These are phyloP conservation scores for Coemansia sp. DNA, from an alignment of 192 early-diverging fungal genomes.

Conservation along the genomic window DNA sequence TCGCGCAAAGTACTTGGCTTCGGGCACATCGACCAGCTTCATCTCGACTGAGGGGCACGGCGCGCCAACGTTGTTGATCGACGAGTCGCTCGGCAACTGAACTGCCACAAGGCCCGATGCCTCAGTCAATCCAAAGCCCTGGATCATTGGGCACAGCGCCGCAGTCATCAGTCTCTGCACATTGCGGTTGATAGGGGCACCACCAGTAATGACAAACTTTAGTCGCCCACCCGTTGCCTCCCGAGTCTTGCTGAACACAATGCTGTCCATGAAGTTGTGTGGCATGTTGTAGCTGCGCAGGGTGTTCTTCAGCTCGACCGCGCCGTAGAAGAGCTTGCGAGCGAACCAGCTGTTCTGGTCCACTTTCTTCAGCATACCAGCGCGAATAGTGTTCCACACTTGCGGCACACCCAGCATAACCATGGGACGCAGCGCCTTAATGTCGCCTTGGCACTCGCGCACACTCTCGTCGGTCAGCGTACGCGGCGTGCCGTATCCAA, in stretches of 20 bases:
- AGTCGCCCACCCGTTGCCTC: conserved; percentile 87
- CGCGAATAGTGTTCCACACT: conserved; percentile 88
- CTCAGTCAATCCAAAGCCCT: conserved; percentile 88
- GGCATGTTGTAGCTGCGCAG: conserved; percentile 61
- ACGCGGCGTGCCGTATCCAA: conserved; percentile 67
- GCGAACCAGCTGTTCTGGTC: conserved; percentile 57
- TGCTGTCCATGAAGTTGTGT: conserved; percentile 65
- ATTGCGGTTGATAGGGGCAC: conserved; percentile 84
- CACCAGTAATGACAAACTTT: conserved; percentile 78
- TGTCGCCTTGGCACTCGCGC: conserved; percentile 71
- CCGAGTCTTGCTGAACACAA: conserved; percentile 86
- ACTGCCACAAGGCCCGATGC: conserved; percentile 70
- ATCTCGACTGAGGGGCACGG: conserved; percentile 76
- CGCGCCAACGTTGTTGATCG: conserved; percentile 68
- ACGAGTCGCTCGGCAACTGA: conserved; percentile 59
- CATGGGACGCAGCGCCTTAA: conserved; percentile 71
- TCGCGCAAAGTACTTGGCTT: conserved; percentile 66
- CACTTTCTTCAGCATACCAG: conserved; percentile 72
- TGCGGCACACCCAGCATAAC: conserved; percentile 80
- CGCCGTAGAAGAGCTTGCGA: conserved; percentile 72
- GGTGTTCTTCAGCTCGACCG: conserved; percentile 68
- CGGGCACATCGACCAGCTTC: conserved; percentile 78
- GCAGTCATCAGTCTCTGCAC: conserved; percentile 84
- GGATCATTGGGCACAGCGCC: conserved; percentile 74
- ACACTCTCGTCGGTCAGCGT: conserved; percentile 76